phyloP scores from a whole-genome alignment of 2,329 filamentous ascomycete species.

The Laburnicola sp. region DNA sequence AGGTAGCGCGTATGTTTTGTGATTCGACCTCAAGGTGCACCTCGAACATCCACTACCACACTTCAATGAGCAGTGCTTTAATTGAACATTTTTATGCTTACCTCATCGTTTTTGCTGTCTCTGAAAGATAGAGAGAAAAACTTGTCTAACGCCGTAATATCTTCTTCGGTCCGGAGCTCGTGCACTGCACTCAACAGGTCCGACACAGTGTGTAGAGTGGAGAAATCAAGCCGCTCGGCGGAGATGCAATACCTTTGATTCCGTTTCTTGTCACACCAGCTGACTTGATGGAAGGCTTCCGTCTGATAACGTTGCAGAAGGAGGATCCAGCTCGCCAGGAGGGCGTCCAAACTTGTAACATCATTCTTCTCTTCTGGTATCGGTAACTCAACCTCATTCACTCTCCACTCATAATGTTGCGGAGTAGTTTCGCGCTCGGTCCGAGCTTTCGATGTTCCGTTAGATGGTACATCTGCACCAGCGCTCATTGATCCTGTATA shows the following conservation, averaged over 20 bases:
- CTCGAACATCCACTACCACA: conserved; percentile 35
- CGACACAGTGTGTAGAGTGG: conserved; percentile 14
- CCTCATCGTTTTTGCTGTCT: conserved; percentile 37
- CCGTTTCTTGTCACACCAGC: conserved; percentile 29
- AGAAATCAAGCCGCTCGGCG: conserved; percentile 22
- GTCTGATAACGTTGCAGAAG: conserved; percentile 38
- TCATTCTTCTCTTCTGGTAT: conserved; percentile 13
- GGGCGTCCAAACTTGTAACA: conserved; percentile 23
- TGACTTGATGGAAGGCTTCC: conserved; percentile 35
- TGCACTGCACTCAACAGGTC: conserved; percentile 5
- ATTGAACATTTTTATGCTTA: conserved; percentile 8
- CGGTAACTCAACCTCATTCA: conserved; percentile 20
- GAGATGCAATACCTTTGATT: conserved; percentile 21
- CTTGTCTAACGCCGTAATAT: neutral
- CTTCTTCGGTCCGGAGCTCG: neutral
- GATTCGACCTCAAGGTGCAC: conserved; percentile 30
- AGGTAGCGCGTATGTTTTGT: conserved; percentile 40
- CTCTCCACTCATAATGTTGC: conserved; percentile 3
- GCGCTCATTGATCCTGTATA: neutral
- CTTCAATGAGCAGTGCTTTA: neutral
- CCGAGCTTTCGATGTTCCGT: neutral
- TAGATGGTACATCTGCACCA: neutral
- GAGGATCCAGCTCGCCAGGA: conserved; percentile 39
- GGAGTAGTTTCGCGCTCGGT: neutral
- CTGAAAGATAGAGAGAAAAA: conserved; percentile 24